Conservation (phyloP, 768 basidiomycete genomes). For the Trametes villosa region DNA sequence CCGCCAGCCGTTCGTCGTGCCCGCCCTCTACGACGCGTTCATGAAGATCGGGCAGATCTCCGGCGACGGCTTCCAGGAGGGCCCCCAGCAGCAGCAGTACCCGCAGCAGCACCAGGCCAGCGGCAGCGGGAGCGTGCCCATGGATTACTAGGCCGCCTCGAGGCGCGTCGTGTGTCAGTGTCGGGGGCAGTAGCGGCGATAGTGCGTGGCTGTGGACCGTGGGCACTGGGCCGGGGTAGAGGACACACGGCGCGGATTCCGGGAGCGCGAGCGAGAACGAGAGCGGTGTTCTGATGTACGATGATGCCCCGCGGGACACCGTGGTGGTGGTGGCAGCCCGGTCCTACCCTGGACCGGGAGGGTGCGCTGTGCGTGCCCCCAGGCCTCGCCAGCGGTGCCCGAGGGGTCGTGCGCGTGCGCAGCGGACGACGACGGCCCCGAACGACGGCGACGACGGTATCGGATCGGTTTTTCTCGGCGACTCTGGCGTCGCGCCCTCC, state of each 20-base stretch:
- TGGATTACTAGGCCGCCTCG: conserved; percentile 4
- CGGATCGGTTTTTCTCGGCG: too few relatives aligned
- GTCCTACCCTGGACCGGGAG: too few relatives aligned
- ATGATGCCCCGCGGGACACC: background rate
- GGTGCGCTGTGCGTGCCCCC: too few relatives aligned
- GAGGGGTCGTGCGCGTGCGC: too few relatives aligned
- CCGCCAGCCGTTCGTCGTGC: conserved; percentile 35
- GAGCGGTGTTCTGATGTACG: background rate
- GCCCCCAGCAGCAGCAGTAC: background rate
- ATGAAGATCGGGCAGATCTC: conserved; percentile 32
- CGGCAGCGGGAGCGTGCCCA: conserved; percentile 1
- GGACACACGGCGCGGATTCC: background rate
- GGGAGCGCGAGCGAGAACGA: background rate
- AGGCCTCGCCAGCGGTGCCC: too few relatives aligned
- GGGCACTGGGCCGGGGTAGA: background rate
- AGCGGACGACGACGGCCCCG: too few relatives aligned
- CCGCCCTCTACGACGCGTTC: conserved; percentile 39
- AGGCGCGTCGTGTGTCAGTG: conserved; percentile 1
- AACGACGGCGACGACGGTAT: too few relatives aligned
- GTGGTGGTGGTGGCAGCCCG: background rate
- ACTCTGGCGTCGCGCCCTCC: too few relatives aligned
- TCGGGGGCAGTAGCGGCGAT: background rate
- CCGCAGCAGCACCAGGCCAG: too few relatives aligned
- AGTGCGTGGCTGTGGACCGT: background rate
- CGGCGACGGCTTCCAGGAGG: conserved; percentile 25